Conservation (phyloP, 2,329 filamentous ascomycete genomes). For the Talaromyces sp. region DNA sequence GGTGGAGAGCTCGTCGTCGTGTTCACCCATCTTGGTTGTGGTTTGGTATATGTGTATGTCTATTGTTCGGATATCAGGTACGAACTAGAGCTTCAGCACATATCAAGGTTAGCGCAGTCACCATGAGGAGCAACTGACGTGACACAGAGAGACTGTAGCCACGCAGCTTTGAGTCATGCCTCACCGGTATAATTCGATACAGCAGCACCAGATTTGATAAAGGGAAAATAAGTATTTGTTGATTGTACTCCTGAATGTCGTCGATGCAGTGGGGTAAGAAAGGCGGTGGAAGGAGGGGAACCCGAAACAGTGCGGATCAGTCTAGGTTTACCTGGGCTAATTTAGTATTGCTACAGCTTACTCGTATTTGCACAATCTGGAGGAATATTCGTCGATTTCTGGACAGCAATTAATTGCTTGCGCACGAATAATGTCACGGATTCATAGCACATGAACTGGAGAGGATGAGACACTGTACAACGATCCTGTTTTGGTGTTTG, state of each 20-base stretch:
- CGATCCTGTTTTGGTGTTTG: background rate
- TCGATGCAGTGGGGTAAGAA: slow-evolving; percentile 20
- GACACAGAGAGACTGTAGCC: background rate
- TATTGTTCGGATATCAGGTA: slow-evolving; percentile 2
- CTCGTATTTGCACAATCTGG: background rate
- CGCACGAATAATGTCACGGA: background rate
- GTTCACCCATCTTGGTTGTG: slow-evolving; percentile 59
- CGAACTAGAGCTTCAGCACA: slow-evolving; percentile 2
- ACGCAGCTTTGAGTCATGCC: background rate
- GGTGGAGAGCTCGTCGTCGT: slow-evolving; percentile 78
- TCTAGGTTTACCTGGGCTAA: background rate
- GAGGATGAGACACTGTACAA: background rate
- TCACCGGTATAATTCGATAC: background rate
- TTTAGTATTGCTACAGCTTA: background rate
- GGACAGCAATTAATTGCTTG: background rate
- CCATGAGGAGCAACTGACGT: background rate
- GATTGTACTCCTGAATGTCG: slow-evolving; percentile 12
- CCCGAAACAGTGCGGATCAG: background rate
- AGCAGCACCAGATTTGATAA: background rate
- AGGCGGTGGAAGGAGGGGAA: slow-evolving; percentile 19
- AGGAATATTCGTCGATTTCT: background rate
- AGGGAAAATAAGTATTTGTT: background rate
- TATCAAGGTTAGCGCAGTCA: background rate
- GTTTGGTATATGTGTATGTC: background rate
- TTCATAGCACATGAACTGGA: background rate